Evolutionary conservation across 2,329 filamentous ascomycete species (phyloP).

Genomic region (Stenocarpella maydis): DNA sequence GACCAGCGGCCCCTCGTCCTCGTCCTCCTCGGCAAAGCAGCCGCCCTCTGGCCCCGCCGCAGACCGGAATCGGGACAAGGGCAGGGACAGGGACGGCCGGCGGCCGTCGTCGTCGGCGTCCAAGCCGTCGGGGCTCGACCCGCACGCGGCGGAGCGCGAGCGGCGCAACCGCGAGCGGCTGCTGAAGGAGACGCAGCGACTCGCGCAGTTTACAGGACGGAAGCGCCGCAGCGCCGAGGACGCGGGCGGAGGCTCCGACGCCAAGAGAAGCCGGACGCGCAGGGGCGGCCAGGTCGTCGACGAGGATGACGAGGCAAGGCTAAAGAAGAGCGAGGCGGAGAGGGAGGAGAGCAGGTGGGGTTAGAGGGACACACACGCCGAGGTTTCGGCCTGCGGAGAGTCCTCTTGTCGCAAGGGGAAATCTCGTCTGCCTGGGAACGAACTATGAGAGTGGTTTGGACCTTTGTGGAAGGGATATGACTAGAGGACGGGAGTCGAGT

Average conservation of each 20-base stretch:
- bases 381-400: background rate
- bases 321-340: constrained; percentile 66
- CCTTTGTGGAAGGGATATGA: background rate
- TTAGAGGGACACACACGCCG: constrained; percentile 38
- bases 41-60: constrained; percentile 36
- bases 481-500: background rate
- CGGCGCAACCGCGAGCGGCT: constrained; percentile 71
- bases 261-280: constrained; percentile 54
- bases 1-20: background rate
- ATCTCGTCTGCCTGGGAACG: background rate
- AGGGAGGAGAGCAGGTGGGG: constrained; percentile 63
- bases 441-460: background rate
- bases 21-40: constrained; percentile 35
- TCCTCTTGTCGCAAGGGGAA: background rate
- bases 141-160: constrained; percentile 76
- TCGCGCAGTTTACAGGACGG: constrained; percentile 57
- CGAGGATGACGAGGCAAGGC: constrained; percentile 61
- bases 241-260: constrained; percentile 46
- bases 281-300: constrained; percentile 56
- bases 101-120: constrained; percentile 47
- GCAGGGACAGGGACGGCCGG: constrained; percentile 41
- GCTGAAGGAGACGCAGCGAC: constrained; percentile 73
- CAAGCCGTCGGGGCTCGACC: constrained; percentile 49
- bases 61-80: constrained; percentile 16
- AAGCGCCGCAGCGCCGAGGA: constrained; percentile 61